These are phyloP conservation scores for Talaromyces thailandensis DNA, from an alignment of 495 filamentous ascomycete species.

Conservation along the genomic window DNA sequence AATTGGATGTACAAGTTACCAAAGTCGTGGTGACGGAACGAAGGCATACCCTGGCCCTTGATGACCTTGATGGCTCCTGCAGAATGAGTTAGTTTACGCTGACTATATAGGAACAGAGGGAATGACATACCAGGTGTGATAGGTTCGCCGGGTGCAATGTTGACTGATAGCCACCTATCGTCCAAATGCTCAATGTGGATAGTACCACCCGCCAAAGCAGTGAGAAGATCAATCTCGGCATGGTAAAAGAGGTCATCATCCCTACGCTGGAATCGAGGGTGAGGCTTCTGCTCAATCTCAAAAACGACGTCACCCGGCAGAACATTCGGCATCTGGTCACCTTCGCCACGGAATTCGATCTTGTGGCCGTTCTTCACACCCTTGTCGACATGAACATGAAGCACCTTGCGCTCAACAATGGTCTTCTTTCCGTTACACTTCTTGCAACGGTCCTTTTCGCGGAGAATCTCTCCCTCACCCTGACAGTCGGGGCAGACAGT, in stretches of 20 bases:
- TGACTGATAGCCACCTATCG: conserved; percentile 88
- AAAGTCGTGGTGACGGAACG: conserved; percentile 87
- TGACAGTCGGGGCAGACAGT: conserved; percentile 97
- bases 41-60: conserved; percentile 96
- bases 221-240: conserved; percentile 91
- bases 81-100: conserved; percentile 13
- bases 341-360: conserved; percentile 92
- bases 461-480: conserved; percentile 92
- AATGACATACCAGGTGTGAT: conserved; percentile 78
- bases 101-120: background rate
- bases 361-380: conserved; percentile 90
- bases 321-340: conserved; percentile 91
- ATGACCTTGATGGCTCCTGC: conserved; percentile 87
- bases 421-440: conserved; percentile 94
- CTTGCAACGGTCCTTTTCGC: conserved; percentile 95
- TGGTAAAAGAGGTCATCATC: conserved; percentile 95
- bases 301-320: conserved; percentile 93
- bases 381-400: conserved; percentile 95
- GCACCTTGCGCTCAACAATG: conserved; percentile 89
- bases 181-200: conserved; percentile 95
- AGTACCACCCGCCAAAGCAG: conserved; percentile 80
- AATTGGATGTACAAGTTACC: conserved; percentile 98
- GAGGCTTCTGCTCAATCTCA: conserved; percentile 97
- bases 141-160: conserved; percentile 85
- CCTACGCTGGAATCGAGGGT: conserved; percentile 88